phyloP scores from a whole-genome alignment of 2,329 filamentous ascomycete genomes.

The Colletotrichum truncatum region DNA sequence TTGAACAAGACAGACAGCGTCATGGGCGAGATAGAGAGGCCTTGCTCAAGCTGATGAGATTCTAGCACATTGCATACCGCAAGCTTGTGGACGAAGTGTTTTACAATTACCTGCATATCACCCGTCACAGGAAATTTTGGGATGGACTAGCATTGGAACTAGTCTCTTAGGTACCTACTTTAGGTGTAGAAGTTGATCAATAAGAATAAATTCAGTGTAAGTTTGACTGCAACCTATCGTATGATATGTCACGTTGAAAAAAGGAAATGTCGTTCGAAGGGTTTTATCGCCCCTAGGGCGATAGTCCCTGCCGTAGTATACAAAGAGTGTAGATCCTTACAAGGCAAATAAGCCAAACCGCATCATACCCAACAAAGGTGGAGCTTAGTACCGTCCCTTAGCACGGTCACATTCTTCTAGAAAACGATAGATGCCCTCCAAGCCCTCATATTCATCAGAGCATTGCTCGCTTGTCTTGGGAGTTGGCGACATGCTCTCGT shows the following conservation, averaged over 20 bases:
- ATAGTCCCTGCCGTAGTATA: slow-evolving; percentile 2
- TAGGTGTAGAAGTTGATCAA: too few relatives aligned
- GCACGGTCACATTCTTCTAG: slow-evolving; percentile 65
- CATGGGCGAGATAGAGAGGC: slow-evolving; percentile 17
- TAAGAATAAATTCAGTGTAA: too few relatives aligned
- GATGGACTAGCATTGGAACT: too few relatives aligned
- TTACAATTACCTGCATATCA: too few relatives aligned
- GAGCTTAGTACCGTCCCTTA: slow-evolving; percentile 36
- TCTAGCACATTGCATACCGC: background rate
- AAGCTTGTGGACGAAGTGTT: too few relatives aligned
- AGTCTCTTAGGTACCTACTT: too few relatives aligned
- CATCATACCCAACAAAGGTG: background rate
- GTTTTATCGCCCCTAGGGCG: background rate
- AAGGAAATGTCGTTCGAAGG: slow-evolving; percentile 32
- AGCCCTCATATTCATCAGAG: slow-evolving; percentile 61
- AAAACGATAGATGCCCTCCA: slow-evolving; percentile 67
- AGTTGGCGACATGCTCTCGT: slow-evolving; percentile 58
- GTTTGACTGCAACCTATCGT: too few relatives aligned
- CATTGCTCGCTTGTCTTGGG: slow-evolving; percentile 51
- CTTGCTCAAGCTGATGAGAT: slow-evolving; percentile 14
- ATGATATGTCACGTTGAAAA: too few relatives aligned
- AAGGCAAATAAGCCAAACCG: background rate
- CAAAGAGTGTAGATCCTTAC: slow-evolving; percentile 35
- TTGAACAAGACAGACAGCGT: slow-evolving; percentile 6
- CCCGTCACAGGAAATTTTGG: too few relatives aligned